Percentiles rank a stretch among this genome's conserved stretches.
Evolutionary conservation across 176 grass and related monocot species (phyloP).

Genomic region (Avena eriantha): DNA sequence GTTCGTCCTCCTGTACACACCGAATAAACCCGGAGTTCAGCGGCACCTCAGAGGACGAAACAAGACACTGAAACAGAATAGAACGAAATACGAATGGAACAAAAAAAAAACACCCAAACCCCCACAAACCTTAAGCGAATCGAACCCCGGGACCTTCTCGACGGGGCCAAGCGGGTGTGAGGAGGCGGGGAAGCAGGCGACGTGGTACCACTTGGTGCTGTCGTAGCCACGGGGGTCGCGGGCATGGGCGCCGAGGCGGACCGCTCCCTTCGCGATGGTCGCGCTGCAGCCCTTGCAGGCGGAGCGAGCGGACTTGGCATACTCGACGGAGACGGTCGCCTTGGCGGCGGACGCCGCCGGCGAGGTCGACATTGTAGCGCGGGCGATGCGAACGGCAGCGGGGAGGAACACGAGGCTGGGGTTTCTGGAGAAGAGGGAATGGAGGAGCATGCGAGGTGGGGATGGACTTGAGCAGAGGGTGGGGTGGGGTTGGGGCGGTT

Average conservation of each 20-base stretch:
- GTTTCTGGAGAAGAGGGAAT: conserved; percentile 31
- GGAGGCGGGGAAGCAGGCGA: conserved; percentile 65
- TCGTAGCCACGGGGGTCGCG: conserved; percentile 69
- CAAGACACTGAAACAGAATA: neutral
- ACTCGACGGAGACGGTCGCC: conserved; percentile 58
- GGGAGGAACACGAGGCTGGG: conserved; percentile 29
- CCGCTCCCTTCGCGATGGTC: conserved; percentile 55
- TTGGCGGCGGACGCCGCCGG: conserved; percentile 40
- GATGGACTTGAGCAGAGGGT: neutral
- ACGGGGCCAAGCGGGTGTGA: conserved; percentile 46
- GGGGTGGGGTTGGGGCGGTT: neutral
- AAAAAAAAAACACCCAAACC: neutral
- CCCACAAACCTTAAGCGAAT: conserved; percentile 68
- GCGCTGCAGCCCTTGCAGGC: conserved; percentile 72
- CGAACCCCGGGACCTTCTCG: conserved; percentile 70
- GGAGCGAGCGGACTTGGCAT: conserved; percentile 76
- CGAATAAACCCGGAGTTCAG: conserved; percentile 28
- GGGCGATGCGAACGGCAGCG: conserved; percentile 5
- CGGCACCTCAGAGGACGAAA: neutral
- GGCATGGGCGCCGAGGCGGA: conserved; percentile 61
- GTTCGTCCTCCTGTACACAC: conserved; percentile 52
- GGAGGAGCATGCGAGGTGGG: conserved; percentile 31
- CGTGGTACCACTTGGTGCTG: conserved; percentile 70
- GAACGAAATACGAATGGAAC: neutral
- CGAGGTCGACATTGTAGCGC: conserved; percentile 36